phyloP scores from a whole-genome alignment of 2,329 filamentous ascomycete species.

The Fusarium secorum region DNA sequence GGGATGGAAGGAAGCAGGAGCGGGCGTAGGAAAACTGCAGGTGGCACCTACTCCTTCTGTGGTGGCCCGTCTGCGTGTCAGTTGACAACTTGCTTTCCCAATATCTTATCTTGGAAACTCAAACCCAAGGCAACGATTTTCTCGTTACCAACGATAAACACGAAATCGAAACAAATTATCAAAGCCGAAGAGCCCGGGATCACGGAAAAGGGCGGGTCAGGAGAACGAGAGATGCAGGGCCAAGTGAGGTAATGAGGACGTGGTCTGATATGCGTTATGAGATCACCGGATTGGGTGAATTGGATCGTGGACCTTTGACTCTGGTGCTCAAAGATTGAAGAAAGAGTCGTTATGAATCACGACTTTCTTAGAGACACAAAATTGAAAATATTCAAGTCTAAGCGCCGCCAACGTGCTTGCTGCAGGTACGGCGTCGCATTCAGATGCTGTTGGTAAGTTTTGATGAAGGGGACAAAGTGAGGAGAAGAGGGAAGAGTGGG shows the following conservation, averaged over 20 bases:
- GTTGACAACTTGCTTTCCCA: conserved; percentile 1
- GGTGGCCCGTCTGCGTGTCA: conserved; percentile 13
- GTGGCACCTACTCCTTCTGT: conserved; percentile 21
- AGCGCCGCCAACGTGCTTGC: conserved; percentile 25
- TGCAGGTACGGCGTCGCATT: conserved; percentile 35
- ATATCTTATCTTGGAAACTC: conserved; percentile 5
- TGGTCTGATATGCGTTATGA: conserved; percentile 42
- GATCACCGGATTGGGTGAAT: conserved; percentile 26
- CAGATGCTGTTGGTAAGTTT: conserved; percentile 18
- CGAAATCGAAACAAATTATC: conserved; percentile 26
- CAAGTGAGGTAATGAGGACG: conserved; percentile 30
- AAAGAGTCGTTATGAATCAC: not conserved
- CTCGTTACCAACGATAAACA: conserved; percentile 18
- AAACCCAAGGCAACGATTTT: not conserved
- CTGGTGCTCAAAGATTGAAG: not conserved
- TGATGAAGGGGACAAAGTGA: conserved; percentile 3
- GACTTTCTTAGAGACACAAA: not conserved
- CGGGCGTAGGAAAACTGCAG: conserved; percentile 16
- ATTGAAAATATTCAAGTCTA: not conserved
- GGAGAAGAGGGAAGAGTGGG: not conserved
- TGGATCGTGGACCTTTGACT: not conserved
- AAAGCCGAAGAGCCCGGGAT: conserved; percentile 18
- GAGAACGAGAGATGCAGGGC: not conserved
- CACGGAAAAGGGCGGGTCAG: conserved; percentile 13
- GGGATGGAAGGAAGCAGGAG: conserved; percentile 3